Evolutionary conservation across 441 rosid species (phyloP).

Genomic region (Syzygium malaccense): DNA sequence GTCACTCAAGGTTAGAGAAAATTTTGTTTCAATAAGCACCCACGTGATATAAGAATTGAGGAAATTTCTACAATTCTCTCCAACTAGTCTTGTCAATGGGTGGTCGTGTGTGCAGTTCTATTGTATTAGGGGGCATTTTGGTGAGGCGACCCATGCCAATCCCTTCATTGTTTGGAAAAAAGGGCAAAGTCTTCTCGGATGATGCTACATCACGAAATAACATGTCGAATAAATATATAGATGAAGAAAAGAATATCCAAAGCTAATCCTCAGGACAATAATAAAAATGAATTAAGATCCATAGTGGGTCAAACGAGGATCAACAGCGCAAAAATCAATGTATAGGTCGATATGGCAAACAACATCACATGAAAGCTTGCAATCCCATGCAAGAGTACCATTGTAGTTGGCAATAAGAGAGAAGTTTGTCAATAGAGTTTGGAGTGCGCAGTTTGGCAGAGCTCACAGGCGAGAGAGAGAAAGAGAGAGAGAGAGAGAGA

Average conservation of each 20-base stretch:
- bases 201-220: not conserved
- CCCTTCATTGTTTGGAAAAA: not conserved
- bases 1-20: not conserved
- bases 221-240: not conserved
- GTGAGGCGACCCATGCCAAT: not conserved
- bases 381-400: not conserved
- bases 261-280: not conserved
- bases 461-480: fast-evolving
- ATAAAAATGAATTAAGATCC: not conserved
- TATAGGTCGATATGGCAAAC: not conserved
- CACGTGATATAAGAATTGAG: not conserved
- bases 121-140: not conserved
- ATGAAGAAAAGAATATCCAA: not conserved
- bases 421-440: not conserved
- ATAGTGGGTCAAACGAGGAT: not conserved
- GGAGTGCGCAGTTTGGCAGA: not conserved
- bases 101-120: not conserved
- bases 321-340: not conserved
- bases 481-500: not conserved
- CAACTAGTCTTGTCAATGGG: not conserved
- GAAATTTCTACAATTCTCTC: not conserved
- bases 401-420: not conserved
- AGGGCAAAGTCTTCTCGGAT: not conserved
- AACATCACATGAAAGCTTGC: not conserved
- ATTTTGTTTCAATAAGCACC: not conserved